A percentile compares a stretch with the other conserved stretches of the same genome.
These are phyloP conservation scores for Hypomontagnella monticulosa DNA, from an alignment of 495 filamentous ascomycete species.

Conservation along the genomic window DNA sequence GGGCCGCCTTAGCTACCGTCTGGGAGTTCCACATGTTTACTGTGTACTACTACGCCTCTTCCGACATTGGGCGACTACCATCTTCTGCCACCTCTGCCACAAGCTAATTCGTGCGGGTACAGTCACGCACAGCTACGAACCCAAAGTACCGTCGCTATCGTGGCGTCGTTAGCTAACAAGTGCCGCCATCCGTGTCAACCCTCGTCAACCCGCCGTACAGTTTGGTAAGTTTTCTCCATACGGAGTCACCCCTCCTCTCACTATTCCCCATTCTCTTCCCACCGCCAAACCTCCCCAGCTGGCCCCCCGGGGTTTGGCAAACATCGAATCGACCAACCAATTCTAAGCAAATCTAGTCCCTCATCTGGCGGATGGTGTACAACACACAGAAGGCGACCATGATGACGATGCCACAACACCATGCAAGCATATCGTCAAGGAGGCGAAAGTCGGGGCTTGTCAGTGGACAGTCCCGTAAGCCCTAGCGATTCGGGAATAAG, in stretches of 20 bases:
- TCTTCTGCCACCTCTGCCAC: slow-evolving; percentile 9
- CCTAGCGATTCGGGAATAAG: slow-evolving; percentile 22
- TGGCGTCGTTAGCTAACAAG: slow-evolving; percentile 23
- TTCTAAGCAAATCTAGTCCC: slow-evolving; percentile 28
- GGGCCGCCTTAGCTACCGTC: slow-evolving; percentile 19
- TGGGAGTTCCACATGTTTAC: not conserved
- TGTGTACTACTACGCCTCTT: slow-evolving; percentile 9
- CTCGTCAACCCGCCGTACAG: slow-evolving; percentile 1
- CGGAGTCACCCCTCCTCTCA: slow-evolving; percentile 11
- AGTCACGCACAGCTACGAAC: not conserved
- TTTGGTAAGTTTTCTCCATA: not conserved
- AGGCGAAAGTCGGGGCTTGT: slow-evolving; percentile 25
- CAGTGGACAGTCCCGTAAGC: slow-evolving; percentile 11
- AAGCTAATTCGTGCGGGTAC: slow-evolving; percentile 9
- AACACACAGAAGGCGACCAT: slow-evolving; percentile 37
- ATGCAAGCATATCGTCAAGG: slow-evolving; percentile 24
- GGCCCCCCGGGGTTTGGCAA: slow-evolving; percentile 21
- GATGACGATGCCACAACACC: slow-evolving; percentile 32
- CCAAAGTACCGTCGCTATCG: slow-evolving; percentile 29
- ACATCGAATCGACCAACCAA: slow-evolving; percentile 27
- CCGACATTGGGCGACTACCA: not conserved
- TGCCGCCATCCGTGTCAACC: slow-evolving; percentile 20
- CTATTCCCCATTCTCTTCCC: slow-evolving; percentile 8
- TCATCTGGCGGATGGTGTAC: slow-evolving; percentile 38
- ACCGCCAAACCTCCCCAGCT: slow-evolving; percentile 22